Evolutionary conservation across 192 early-diverging fungal genomes (phyloP), one percentile per base, ranked within the genome.

Genomic region (Martensiomyces pterosporus): DNA sequence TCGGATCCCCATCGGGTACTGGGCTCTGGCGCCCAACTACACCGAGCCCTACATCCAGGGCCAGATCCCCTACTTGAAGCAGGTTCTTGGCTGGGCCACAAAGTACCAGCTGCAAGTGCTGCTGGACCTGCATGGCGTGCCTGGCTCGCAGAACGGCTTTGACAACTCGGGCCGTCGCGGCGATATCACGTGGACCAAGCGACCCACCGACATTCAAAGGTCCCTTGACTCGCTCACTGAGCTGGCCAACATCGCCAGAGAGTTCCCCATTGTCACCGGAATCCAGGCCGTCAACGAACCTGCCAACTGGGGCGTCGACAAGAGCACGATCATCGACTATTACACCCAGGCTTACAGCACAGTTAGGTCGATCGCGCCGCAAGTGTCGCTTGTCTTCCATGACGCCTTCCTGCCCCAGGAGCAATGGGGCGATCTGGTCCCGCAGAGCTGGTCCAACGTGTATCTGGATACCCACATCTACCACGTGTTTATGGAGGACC

Each of bases 111-210:
- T 88, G 39, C 75, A 84, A 15, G 83, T 86, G 22, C 77, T 83
- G 52, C 55, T 88, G 1, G 84, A 88, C 29, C 45, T 88, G n/a
- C 84, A 88, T 42, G 80, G 75, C 0, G 80, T 79, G 1, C 86
- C 86, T 19, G 86, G 86, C 6, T 85, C 82, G 17, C 86, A 88
- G 46, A 88, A 88, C 50, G 84, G 84, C 1, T 85, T 77, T 17
- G 75, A 77, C 26, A 77, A 77, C 19, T 71, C 67, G 3, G 75
- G 75, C 9, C 50, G 40, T 15, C 62, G 63, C 3, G 75, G 75
- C 18, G 59, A 60, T 12, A 71, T 77, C 36, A 35, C 15, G 15
- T 77, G 75, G 75, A 39, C 62, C 24, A 71, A 71, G 32, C 16
- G 43, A 0, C 40, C 39, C 0, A 27, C n/a, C 25, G 57, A 77